Base-by-base conservation (phyloP, 805 yeast genomes). In the Saccharomyces paradoxus region DNA sequence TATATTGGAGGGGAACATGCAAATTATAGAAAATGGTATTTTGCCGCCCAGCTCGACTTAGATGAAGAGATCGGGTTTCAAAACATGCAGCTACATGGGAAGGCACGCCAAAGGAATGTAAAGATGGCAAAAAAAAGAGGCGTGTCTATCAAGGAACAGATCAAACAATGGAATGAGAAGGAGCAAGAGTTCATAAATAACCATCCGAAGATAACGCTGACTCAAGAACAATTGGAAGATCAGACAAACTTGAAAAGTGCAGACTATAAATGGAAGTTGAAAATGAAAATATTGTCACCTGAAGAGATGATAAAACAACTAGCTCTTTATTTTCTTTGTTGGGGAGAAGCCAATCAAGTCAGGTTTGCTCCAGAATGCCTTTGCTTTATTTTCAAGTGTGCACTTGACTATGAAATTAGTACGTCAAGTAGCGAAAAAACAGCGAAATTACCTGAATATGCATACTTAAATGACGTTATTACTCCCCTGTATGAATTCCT, bases 341-440 rank as follows among this genome's bases (percentile, higher is more conserved):
- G 97, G 97, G 95, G 96, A 0, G 97, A 89, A 66, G 89, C 96
- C 0, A 88, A 87, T 63, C 90, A 88, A 61, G 66, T 89, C 2
- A 76, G 97, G 58, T 89, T 87, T 62, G 84, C 89, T 82, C 96
- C 97, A 0, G 97, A 89, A 65, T 88, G 96, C 62, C 66, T 89
- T 24, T 88, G 95, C 57, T 89, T 90, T 60, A 80, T 89, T 27
- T 89, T 84, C 73, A 87, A 89, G 63, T 85, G 95, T 61, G 89
- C 95, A 50, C 78, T 91, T 82, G 70, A 68, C 86, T 58, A 87
- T 85, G 49, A 77, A 84, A 66, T 71, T 81, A 59, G 76, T 79
- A 53, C 53, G 14, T 26, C 48, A 31, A 37, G 55, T 10, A 12
- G 44, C 1, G 48, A 32, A 17, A 46, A 41, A 14, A 30, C 30